Evolutionary conservation across 1,284 basidiomycete species (phyloP), one percentile per base, ranked within the genome.

Genomic region (Takashimella tepidaria): DNA sequence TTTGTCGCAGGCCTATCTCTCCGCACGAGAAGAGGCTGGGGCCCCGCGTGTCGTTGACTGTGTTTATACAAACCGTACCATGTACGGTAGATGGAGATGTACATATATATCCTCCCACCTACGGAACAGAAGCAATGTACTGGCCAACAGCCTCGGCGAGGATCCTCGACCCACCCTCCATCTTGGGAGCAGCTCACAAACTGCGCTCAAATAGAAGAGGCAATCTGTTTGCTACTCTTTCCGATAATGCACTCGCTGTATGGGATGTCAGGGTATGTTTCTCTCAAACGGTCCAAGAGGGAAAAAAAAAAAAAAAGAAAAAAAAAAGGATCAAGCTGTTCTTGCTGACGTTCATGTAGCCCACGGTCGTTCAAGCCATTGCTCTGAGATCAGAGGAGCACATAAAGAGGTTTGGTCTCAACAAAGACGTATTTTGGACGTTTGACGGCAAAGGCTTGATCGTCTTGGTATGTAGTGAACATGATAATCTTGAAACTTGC

Each of bases 231-330:
- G 88, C 85, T 61, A 80, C 83, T 6, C 76, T 92, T 46, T 85
- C 88, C 5, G 80, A 78, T 60, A 82, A 79, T 63, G 81, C 82
- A 4, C 71, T 93, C 27, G 79, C 85, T 2, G 79, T 92, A 40
- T 93, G 90, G 90, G 83, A 86, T 71, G 85, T 89, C 56, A 80
- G 89, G 72, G 90, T 92, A 73, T 66, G 87, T 81, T 5, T 31
- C 23, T 43, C 47, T 26, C 26, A 50, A 8, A 19, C 21, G 2
- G n/a, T n/a, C n/a, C n/a, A n/a, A n/a, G n/a, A n/a, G n/a, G n/a
- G n/a, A n/a, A n/a, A n/a, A n/a, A n/a, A n/a, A n/a, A n/a, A n/a
- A n/a, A n/a, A n/a, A n/a, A n/a, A n/a, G n/a, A n/a, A n/a, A n/a
- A n/a, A n/a, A n/a, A n/a, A n/a, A n/a, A 5, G 22, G 4, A 11